Percentiles rank a stretch among this genome's conserved stretches.
Conservation (phyloP, 2,329 filamentous ascomycete species). For the Acrodontium crateriforme region DNA sequence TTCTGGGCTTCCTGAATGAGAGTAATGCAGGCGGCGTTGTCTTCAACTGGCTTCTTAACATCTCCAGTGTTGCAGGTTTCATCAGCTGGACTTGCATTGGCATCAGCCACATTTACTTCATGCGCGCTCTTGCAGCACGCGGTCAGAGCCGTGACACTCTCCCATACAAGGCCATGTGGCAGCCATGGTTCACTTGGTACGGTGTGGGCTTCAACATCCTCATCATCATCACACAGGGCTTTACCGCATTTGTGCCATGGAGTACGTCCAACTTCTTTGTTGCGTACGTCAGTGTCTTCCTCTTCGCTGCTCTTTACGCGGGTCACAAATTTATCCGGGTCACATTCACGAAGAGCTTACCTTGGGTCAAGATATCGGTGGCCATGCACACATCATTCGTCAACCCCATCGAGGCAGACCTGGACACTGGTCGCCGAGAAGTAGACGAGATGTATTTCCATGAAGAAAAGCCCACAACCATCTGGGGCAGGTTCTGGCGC, state of each 20-base stretch:
- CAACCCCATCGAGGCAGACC: slow-evolving; percentile 28
- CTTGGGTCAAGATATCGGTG: too few species aligned
- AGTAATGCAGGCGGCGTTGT: slow-evolving; percentile 56
- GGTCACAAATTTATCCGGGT: slow-evolving; percentile 52
- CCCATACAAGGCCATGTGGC: slow-evolving; percentile 55
- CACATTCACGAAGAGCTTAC: too few species aligned
- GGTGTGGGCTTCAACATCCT: slow-evolving; percentile 49
- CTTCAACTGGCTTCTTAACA: slow-evolving; percentile 56
- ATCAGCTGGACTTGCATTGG: slow-evolving; percentile 60
- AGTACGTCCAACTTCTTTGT: slow-evolving; percentile 58
- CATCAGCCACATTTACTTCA: slow-evolving; percentile 58
- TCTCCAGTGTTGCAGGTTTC: slow-evolving; percentile 60
- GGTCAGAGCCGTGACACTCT: slow-evolving; percentile 52
- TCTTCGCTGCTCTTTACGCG: slow-evolving; percentile 55
- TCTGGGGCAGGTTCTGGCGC: slow-evolving; percentile 20
- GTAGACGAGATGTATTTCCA: slow-evolving; percentile 22
- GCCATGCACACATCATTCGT: slow-evolving; percentile 33
- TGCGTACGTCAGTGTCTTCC: slow-evolving; percentile 55
- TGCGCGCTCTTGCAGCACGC: slow-evolving; percentile 54
- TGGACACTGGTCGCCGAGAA: slow-evolving; percentile 27
- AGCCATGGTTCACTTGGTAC: slow-evolving; percentile 60
- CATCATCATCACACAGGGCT: slow-evolving; percentile 66
- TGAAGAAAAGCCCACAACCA: slow-evolving; percentile 17
- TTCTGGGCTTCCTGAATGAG: slow-evolving; percentile 62
- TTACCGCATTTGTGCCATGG: slow-evolving; percentile 64